phyloP scores from a whole-genome alignment of 805 yeast genomes.

The Nakazawaea ishiwadae region DNA sequence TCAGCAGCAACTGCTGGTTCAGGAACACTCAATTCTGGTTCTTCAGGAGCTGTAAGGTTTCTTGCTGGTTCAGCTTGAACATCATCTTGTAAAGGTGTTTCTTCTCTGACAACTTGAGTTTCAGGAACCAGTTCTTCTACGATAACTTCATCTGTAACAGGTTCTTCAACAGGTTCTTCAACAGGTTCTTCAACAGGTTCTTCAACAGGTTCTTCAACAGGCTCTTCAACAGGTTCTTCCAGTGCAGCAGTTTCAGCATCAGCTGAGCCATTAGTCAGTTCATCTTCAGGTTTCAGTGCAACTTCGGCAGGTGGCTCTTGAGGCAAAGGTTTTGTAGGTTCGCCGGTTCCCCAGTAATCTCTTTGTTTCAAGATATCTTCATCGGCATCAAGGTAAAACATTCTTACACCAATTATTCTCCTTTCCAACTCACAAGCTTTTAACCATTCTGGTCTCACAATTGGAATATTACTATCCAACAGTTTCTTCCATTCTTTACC shows the following conservation, averaged over 20 bases:
- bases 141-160: neutral
- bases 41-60: conserved; percentile 10
- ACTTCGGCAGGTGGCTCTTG: neutral
- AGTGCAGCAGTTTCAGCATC: neutral
- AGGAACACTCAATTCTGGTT: neutral
- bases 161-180: conserved; percentile 7
- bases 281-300: neutral
- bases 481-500: conserved; percentile 75
- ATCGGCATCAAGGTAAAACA: conserved; percentile 63
- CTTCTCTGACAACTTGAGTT: neutral
- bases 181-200: conserved; percentile 15
- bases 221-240: conserved; percentile 13
- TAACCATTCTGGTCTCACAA: conserved; percentile 95
- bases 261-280: neutral
- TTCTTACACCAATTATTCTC: conserved; percentile 88
- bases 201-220: no score
- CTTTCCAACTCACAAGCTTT: conserved; percentile 89
- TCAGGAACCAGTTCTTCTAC: neutral
- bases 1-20: conserved; percentile 1
- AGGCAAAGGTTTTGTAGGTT: neutral
- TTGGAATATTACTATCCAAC: conserved; percentile 79
- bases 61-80: conserved; percentile 5
- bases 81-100: conserved; percentile 6
- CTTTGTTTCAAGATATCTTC: conserved; percentile 38
- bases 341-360: conserved; percentile 31